Percentiles rank a stretch among this genome's conserved stretches.
Evolutionary conservation across 1,284 basidiomycete genomes (phyloP).

Genomic region (Ceraceosorus bombacis): DNA sequence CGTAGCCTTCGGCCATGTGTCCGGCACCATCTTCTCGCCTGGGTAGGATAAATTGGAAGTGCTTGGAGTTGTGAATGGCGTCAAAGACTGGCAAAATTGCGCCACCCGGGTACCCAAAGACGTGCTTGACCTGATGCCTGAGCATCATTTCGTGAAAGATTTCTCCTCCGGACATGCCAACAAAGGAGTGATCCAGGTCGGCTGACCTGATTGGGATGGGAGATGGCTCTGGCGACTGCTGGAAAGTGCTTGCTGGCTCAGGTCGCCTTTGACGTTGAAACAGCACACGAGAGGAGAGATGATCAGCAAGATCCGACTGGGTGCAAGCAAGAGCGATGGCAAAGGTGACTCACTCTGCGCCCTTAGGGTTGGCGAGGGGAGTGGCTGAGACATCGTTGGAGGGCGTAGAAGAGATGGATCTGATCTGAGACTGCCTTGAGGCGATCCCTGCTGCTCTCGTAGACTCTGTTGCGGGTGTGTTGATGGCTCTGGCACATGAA

Average conservation of each 20-base stretch:
- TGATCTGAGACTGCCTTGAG: no score
- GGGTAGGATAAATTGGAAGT: conserved; percentile 92
- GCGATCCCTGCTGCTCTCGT: no score
- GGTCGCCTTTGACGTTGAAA: conserved; percentile 17
- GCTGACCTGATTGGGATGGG: conserved; percentile 7
- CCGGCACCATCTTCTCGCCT: conserved; percentile 96
- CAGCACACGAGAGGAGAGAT: no score
- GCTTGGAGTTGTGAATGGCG: conserved; percentile 90
- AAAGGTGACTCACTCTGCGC: no score
- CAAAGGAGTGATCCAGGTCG: conserved; percentile 56
- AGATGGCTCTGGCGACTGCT: conserved; percentile 23
- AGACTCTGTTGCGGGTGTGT: no score
- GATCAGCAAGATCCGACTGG: no score
- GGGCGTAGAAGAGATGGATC: no score
- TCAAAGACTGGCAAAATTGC: conserved; percentile 98
- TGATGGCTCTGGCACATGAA: no score
- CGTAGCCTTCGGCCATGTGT: conserved; percentile 98
- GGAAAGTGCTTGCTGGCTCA: conserved; percentile 42
- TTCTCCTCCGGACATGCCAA: conserved; percentile 89
- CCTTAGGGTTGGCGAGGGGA: no score
- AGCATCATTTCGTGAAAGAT: conserved; percentile 99
- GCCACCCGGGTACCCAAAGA: conserved; percentile 96
- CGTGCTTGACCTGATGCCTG: conserved; percentile 86
- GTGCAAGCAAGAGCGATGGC: no score
- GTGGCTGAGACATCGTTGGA: no score